Percentiles rank a stretch among this genome's conserved stretches.
These are phyloP conservation scores for Erythrobasidium hasegawianum DNA, from an alignment of 1,284 basidiomycete species.

Conservation along the genomic window DNA sequence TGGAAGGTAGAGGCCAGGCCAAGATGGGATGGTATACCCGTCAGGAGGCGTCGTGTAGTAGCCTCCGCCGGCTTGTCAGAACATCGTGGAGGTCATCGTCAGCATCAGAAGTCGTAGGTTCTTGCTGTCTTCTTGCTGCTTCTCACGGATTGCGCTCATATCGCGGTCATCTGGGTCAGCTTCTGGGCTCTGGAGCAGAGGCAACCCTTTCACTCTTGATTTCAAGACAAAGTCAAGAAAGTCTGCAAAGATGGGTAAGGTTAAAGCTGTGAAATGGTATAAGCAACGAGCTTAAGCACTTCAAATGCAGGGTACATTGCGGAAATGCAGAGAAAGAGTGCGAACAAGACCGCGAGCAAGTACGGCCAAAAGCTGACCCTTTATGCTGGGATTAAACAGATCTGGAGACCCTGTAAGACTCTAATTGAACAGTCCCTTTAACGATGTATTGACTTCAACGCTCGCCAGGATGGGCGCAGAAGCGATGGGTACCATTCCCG, in stretches of 20 bases:
- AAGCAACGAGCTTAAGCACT: no score
- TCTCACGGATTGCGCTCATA: slow-evolving; percentile 24
- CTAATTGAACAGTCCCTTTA: neutral
- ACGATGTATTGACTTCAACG: neutral
- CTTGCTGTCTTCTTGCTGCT: neutral
- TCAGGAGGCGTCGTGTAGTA: slow-evolving; percentile 33
- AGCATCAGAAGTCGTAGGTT: neutral
- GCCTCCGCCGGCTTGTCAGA: slow-evolving; percentile 25
- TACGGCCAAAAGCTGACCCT: neutral
- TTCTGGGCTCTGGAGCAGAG: neutral
- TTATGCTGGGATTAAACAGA: slow-evolving; percentile 1
- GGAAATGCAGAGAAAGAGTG: slow-evolving; percentile 34
- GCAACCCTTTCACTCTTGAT: neutral
- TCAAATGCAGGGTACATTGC: slow-evolving; percentile 24
- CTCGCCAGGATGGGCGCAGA: slow-evolving; percentile 62
- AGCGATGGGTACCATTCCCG: slow-evolving; percentile 89
- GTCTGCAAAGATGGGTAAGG: slow-evolving; percentile 31
- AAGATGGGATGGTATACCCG: slow-evolving; percentile 24
- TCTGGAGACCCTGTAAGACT: slow-evolving; percentile 31
- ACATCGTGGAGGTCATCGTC: neutral
- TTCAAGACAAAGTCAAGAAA: neutral
- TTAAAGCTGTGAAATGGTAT: no score
- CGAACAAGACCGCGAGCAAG: neutral
- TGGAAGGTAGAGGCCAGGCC: slow-evolving; percentile 36
- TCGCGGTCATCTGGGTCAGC: slow-evolving; percentile 2